Percentiles rank a stretch among this genome's conserved stretches.
phyloP scores from a whole-genome alignment of 192 early-diverging fungal genomes.

The Martensiomyces pterosporus region DNA sequence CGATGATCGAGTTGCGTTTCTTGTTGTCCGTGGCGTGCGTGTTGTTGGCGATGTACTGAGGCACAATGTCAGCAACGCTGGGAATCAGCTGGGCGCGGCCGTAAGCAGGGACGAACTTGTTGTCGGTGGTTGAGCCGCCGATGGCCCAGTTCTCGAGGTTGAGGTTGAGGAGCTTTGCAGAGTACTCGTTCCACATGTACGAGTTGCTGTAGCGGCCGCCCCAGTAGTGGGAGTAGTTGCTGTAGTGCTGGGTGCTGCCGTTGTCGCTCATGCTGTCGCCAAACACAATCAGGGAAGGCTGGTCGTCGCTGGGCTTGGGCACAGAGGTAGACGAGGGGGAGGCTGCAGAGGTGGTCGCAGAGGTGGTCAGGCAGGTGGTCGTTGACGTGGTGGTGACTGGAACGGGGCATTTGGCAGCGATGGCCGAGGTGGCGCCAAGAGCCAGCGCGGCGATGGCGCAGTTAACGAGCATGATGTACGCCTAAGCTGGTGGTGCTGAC shows the following conservation, averaged over 20 bases:
- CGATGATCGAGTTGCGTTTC: background rate
- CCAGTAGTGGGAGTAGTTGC: too few species aligned
- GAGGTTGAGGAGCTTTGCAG: background rate
- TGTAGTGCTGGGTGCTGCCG: background rate
- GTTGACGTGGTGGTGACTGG: too few species aligned
- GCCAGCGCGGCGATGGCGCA: too few species aligned
- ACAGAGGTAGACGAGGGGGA: too few species aligned
- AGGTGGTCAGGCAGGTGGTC: too few species aligned
- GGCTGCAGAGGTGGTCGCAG: too few species aligned
- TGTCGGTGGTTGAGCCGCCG: background rate
- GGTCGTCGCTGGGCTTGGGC: background rate
- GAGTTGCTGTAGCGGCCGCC: background rate
- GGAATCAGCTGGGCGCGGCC: background rate
- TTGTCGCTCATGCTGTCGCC: slow-evolving; percentile 1
- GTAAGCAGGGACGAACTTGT: background rate
- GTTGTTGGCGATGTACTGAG: background rate
- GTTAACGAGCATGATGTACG: too few species aligned
- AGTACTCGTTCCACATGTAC: slow-evolving; percentile 1
- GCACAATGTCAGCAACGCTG: background rate
- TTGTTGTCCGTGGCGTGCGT: background rate
- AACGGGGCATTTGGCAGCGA: too few species aligned
- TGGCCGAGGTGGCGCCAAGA: too few species aligned
- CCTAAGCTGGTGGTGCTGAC: too few species aligned
- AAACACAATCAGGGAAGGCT: background rate
- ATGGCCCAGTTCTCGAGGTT: background rate